Base-by-base conservation (phyloP, 176 grass and related monocot genomes). In the Aegilops tauschii region DNA sequence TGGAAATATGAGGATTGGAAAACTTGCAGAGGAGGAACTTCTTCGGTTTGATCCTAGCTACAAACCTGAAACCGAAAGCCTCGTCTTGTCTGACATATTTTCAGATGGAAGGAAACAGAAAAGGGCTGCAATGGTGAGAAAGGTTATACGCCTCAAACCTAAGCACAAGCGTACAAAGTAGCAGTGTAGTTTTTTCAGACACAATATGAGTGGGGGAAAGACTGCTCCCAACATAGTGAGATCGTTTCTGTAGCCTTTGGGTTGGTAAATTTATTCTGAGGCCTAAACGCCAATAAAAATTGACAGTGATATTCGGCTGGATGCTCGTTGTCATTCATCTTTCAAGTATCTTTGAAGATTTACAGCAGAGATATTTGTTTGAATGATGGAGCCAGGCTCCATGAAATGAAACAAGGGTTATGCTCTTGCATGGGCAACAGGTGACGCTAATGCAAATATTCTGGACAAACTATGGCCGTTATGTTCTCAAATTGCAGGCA, bases 41-140 rank as follows among this genome's bases (percentile, higher is more conserved):
- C 71, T 90, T 37, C 4, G 40, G 28, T 73, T 91, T 32, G 86
- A 95, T 83, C 17, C 52, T 69, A 82, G 47, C 59, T 90, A 69
- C 54, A 89, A 92, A 62, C 80, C 65, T 79, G 86, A 77, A 69
- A 84, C 65, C 69, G 86, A 77, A 69, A 84, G 76, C 5, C 45
- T 85, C 10, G 34, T 69, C 1, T 84, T 95, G 40, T 82, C 93
- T 65, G 64, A 84, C 14, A 76, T 95, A 82, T 95, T 90, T 89
- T 80, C 88, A 72, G 84, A 67, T 20, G 29, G 44, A 13, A 92
- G 56, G 65, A 90, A 56, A 84, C 86, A 83, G 83, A 72, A 84
- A 27, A 77, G 50, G 52, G 58, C 81, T 49, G 80, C 77, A 56
- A 92, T 49, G 80, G 29, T 85, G 11, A 95, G 80, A 72, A 92